Evolutionary conservation across 2,329 filamentous ascomycete genomes (phyloP).

Genomic region (Penicillium sp.): DNA sequence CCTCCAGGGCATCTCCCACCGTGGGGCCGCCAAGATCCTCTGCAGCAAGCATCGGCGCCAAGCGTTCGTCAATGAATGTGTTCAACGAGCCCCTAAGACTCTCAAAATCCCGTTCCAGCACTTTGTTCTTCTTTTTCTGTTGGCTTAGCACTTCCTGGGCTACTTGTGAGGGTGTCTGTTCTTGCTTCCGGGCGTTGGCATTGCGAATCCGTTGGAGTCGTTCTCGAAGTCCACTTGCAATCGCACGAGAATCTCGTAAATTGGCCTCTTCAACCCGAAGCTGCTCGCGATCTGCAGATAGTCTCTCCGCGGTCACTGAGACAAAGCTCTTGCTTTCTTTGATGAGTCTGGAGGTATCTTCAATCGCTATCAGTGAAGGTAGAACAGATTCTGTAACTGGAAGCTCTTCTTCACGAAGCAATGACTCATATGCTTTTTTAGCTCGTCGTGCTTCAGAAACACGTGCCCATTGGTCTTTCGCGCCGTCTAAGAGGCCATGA

Average conservation of each 20-base stretch:
- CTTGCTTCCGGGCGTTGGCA: slow-evolving; percentile 57
- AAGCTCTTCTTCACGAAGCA: slow-evolving; percentile 64
- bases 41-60: slow-evolving; percentile 75
- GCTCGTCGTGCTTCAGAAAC: slow-evolving; percentile 53
- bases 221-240: slow-evolving; percentile 49
- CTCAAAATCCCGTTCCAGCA: slow-evolving; percentile 62
- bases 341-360: slow-evolving; percentile 64
- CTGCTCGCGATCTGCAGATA: slow-evolving; percentile 39
- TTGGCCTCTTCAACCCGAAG: slow-evolving; percentile 48
- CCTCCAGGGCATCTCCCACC: slow-evolving; percentile 71
- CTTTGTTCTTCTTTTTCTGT: slow-evolving; percentile 58
- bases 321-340: slow-evolving; percentile 64
- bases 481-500: slow-evolving; percentile 32
- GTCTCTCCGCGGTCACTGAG: slow-evolving; percentile 40
- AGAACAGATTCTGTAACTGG: slow-evolving; percentile 67
- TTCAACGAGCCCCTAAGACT: slow-evolving; percentile 64
- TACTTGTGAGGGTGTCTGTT: slow-evolving; percentile 61
- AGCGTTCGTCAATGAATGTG: slow-evolving; percentile 67
- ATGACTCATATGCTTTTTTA: slow-evolving; percentile 64
- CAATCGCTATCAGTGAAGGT: slow-evolving; percentile 69
- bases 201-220: slow-evolving; percentile 61
- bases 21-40: slow-evolving; percentile 82
- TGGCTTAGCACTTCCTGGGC: slow-evolving; percentile 63
- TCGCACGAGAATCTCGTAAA: slow-evolving; percentile 49
- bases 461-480: slow-evolving; percentile 32